Evolutionary conservation across 78 protist genomes (phyloP), one percentile per base, ranked within the genome.

Genomic region (Polysphondylium violaceum): DNA sequence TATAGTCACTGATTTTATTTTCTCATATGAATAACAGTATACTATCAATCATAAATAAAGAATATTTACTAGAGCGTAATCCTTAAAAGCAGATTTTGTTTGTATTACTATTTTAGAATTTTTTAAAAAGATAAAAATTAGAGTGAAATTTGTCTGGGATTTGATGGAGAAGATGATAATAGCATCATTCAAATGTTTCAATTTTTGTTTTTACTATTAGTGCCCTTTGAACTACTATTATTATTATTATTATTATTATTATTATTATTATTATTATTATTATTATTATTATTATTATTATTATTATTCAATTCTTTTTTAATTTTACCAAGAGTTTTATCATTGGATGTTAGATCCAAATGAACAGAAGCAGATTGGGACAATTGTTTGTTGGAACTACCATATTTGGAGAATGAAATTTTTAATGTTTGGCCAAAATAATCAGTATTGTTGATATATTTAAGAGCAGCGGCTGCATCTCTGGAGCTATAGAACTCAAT

Each of bases 401-500:
- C 95, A 14, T 76, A 88, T 25, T 87, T 41, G 3, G 89, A 76
- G 25, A 60, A 63, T 55, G 50, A 76, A 29, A 85, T 86, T 35
- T 87, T 91, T 33, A 96, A 29, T 40, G 51, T 65, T 61, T 83
- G 87, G 0, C 88, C 95, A n/a, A 33, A 51, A 0, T 93, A 2
- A 14, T 79, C 87, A 3, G 36, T 27, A 41, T 94, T 94, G 2
- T 14, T 31, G 14, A 60, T 31, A 27, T 14, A n/a, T 3, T 60
- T 8, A 68, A 87, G 87, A 5, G 98, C 98, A 7, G 33, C 60
- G 29, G 25, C 74, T 0, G 98, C 97, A 36, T 83, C 47, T 16
- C 97, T 74, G 0, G 43, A 58, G 35, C 95, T 96, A 69, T 53
- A 96, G 38, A 71, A 96, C 68, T 96, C 98, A 23, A 96, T 71